Conservation (phyloP, 805 yeast genomes). For the Blastobotrys parvus region DNA sequence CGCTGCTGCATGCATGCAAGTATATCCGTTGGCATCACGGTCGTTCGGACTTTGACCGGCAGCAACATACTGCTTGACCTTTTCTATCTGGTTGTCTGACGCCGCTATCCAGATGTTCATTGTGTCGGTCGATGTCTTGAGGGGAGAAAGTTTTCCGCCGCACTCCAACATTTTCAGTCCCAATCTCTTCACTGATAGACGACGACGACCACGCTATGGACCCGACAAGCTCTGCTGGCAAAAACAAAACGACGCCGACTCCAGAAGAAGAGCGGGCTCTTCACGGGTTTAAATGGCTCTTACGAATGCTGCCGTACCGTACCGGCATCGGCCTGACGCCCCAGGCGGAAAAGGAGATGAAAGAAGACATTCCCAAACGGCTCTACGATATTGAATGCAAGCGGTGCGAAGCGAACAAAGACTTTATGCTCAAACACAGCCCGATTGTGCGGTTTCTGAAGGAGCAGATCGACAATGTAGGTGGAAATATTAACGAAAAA, state of each 20-base stretch:
- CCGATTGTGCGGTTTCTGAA: slow-evolving; percentile 85
- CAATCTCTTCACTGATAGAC: background rate
- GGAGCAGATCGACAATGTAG: slow-evolving; percentile 66
- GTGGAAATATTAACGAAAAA: slow-evolving; percentile 40
- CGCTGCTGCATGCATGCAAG: slow-evolving; percentile 96
- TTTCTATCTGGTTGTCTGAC: slow-evolving; percentile 62
- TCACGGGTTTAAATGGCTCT: slow-evolving; percentile 66
- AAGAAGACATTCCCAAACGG: slow-evolving; percentile 36
- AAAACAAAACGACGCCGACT: no score
- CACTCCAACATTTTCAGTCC: background rate
- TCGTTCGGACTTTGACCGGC: slow-evolving; percentile 56
- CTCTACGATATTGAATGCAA: slow-evolving; percentile 48
- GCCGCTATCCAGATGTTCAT: slow-evolving; percentile 90
- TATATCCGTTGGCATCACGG: slow-evolving; percentile 88
- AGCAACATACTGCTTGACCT: slow-evolving; percentile 49
- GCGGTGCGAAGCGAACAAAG: slow-evolving; percentile 63
- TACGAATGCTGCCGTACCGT: slow-evolving; percentile 58
- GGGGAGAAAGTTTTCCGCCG: background rate
- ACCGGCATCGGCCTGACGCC: slow-evolving; percentile 59
- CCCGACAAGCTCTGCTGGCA: no score
- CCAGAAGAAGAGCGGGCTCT: background rate
- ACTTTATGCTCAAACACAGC: slow-evolving; percentile 63
- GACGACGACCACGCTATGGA: background rate
- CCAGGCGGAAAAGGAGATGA: slow-evolving; percentile 36
- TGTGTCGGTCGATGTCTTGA: background rate